Conservation (phyloP, 1,284 basidiomycete species). For the Fomitopsis palustris region DNA sequence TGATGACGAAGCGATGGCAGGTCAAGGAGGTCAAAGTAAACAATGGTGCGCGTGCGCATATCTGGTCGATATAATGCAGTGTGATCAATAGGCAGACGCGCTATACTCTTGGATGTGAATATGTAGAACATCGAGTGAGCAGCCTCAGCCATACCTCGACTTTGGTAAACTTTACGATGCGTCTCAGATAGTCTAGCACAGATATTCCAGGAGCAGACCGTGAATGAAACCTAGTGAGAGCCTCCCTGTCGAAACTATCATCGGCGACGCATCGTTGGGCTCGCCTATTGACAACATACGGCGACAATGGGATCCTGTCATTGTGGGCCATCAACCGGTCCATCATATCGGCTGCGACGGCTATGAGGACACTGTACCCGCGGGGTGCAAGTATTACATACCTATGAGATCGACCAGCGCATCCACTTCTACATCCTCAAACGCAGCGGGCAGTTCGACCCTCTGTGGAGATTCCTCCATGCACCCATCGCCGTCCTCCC, state of each 20-base stretch:
- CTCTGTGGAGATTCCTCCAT: slow-evolving; percentile 63
- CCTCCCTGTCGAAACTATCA: slow-evolving; percentile 48
- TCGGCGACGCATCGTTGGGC: slow-evolving; percentile 18
- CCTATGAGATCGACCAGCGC: slow-evolving; percentile 84
- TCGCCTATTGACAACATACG: slow-evolving; percentile 46
- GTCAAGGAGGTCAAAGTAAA: slow-evolving; percentile 94
- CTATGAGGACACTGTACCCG: background rate
- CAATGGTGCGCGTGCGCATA: slow-evolving; percentile 78
- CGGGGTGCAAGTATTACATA: slow-evolving; percentile 27
- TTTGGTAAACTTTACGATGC: slow-evolving; percentile 90
- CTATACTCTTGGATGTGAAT: slow-evolving; percentile 36
- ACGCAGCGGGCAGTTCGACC: slow-evolving; percentile 71
- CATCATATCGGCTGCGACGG: slow-evolving; percentile 82
- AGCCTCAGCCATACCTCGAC: slow-evolving; percentile 64
- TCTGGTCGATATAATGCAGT: slow-evolving; percentile 92
- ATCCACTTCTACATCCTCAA: slow-evolving; percentile 78
- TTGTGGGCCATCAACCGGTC: slow-evolving; percentile 90
- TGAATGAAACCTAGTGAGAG: slow-evolving; percentile 91
- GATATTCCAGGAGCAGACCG: slow-evolving; percentile 81
- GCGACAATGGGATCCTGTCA: slow-evolving; percentile 83
- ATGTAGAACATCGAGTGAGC: background rate
- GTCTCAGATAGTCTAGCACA: slow-evolving; percentile 85
- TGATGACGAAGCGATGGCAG: slow-evolving; percentile 92
- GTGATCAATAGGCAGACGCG: slow-evolving; percentile 87
- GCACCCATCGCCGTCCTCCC: slow-evolving; percentile 57